Conservation (phyloP, 805 yeast species). For the Saccharomycopsis malanga region DNA sequence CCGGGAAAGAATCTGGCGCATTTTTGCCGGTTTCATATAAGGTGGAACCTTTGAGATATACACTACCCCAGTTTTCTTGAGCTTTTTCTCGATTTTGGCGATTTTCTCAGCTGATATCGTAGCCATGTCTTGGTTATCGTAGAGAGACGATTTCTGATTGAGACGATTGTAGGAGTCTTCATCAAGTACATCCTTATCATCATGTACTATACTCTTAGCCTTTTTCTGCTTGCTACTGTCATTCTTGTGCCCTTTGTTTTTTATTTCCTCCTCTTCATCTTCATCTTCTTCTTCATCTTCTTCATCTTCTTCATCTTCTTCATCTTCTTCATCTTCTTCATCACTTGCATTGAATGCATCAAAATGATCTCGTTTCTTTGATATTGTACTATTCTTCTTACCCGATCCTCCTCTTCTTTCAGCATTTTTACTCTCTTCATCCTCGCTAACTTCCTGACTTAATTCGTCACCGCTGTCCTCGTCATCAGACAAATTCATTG, state of each 20-base stretch:
- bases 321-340: constrained; percentile 25
- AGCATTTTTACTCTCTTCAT: too few species aligned
- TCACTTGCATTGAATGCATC: constrained; percentile 16
- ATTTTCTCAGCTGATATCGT: constrained; percentile 29
- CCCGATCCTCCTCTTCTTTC: background rate
- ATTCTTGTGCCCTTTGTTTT: constrained; percentile 24
- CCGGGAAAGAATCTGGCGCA: constrained; percentile 69
- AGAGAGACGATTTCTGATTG: constrained; percentile 12
- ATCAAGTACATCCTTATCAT: constrained; percentile 8
- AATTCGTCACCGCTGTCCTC: background rate
- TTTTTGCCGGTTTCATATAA: constrained; percentile 90
- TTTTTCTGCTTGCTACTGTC: background rate
- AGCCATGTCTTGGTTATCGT: constrained; percentile 12
- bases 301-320: constrained; percentile 23
- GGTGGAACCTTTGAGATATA: constrained; percentile 90
- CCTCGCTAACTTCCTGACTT: background rate
- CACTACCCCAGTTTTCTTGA: constrained; percentile 82
- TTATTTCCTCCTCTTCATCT: constrained; percentile 9
- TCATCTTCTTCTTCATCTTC: constrained; percentile 23
- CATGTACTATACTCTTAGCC: background rate
- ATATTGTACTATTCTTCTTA: background rate
- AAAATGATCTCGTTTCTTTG: constrained; percentile 6
- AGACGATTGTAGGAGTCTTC: constrained; percentile 23
- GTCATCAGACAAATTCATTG: too few species aligned
- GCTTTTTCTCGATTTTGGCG: constrained; percentile 34